Conservation (phyloP, 2,329 filamentous ascomycete genomes). For the Stemphylium lycopersici region DNA sequence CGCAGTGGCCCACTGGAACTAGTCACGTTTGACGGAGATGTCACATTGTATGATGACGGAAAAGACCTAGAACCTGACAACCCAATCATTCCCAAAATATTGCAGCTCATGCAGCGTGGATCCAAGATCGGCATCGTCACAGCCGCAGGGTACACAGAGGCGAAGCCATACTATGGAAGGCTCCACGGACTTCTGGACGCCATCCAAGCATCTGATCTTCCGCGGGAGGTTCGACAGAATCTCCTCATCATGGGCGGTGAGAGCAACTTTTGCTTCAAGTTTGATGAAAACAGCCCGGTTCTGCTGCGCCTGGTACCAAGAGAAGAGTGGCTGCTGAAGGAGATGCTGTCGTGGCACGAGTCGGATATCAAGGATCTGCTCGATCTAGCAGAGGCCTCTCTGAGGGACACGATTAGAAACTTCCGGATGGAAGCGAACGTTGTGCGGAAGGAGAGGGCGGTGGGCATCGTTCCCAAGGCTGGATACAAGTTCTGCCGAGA, state of each 20-base stretch:
- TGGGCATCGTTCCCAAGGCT: constrained; percentile 61
- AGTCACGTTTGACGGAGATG: constrained; percentile 96
- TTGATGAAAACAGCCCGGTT: constrained; percentile 67
- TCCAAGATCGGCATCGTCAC: constrained; percentile 95
- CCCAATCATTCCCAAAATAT: constrained; percentile 72
- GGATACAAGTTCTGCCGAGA: constrained; percentile 78
- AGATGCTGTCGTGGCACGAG: constrained; percentile 79
- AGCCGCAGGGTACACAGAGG: constrained; percentile 91
- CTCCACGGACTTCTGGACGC: constrained; percentile 86
- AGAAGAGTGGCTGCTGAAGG: constrained; percentile 73
- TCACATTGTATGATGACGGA: constrained; percentile 88
- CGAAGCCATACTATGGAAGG: constrained; percentile 82
- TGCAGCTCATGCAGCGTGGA: constrained; percentile 75
- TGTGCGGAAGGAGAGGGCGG: constrained; percentile 80
- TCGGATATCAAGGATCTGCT: constrained; percentile 79
- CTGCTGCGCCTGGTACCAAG: constrained; percentile 71
- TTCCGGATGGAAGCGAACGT: constrained; percentile 80
- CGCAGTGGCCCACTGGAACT: constrained; percentile 75
- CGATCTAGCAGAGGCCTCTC: constrained; percentile 83
- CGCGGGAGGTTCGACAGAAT: constrained; percentile 72
- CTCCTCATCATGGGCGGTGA: constrained; percentile 95
- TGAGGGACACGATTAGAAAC: constrained; percentile 79
- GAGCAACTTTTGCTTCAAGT: constrained; percentile 92
- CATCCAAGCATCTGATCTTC: constrained; percentile 69
- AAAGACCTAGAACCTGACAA: constrained; percentile 76